Conservation (phyloP, 2,329 filamentous ascomycete species). For the Amauroascus verrucosus region DNA sequence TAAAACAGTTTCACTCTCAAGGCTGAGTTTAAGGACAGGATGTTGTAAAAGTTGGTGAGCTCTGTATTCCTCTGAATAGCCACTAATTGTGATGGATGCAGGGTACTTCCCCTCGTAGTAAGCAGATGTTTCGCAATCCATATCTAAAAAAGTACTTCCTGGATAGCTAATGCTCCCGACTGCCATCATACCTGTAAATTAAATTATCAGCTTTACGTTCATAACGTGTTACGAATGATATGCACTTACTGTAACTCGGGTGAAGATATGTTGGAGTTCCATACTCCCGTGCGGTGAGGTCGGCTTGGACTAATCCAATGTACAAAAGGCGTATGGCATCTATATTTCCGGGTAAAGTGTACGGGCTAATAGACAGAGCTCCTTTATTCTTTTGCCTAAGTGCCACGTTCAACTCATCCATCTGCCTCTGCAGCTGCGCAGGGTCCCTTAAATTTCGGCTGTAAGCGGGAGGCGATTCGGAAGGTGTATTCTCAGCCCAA, state of each 20-base stretch:
- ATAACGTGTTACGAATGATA: not conserved
- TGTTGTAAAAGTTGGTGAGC: slow-evolving; percentile 2
- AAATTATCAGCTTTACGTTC: not conserved
- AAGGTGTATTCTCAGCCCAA: slow-evolving; percentile 4
- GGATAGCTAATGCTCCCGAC: slow-evolving; percentile 1
- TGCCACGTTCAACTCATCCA: not conserved
- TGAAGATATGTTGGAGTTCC: slow-evolving; percentile 3
- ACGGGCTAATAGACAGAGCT: slow-evolving; percentile 5
- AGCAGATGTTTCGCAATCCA: slow-evolving; percentile 2
- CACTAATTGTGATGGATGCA: not conserved
- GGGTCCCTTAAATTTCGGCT: slow-evolving; percentile 5
- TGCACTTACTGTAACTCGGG: slow-evolving; percentile 1
- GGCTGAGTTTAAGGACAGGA: not conserved
- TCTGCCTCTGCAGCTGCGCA: slow-evolving; percentile 3
- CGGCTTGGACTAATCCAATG: not conserved
- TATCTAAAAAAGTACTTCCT: slow-evolving; percentile 4
- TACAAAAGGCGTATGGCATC: slow-evolving; percentile 3
- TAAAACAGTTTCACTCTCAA: not conserved
- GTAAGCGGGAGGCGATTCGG: slow-evolving; percentile 1
- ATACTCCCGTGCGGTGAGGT: slow-evolving; percentile 4
- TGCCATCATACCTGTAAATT: not conserved
- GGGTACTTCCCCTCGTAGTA: slow-evolving; percentile 4
- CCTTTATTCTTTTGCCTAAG: slow-evolving; percentile 5
- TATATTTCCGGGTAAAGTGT: not conserved
- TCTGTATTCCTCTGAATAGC: slow-evolving; percentile 4